Evolutionary conservation across 495 filamentous ascomycete species (phyloP), one percentile per base, ranked within the genome.

Genomic region (Apiosordaria backusii): DNA sequence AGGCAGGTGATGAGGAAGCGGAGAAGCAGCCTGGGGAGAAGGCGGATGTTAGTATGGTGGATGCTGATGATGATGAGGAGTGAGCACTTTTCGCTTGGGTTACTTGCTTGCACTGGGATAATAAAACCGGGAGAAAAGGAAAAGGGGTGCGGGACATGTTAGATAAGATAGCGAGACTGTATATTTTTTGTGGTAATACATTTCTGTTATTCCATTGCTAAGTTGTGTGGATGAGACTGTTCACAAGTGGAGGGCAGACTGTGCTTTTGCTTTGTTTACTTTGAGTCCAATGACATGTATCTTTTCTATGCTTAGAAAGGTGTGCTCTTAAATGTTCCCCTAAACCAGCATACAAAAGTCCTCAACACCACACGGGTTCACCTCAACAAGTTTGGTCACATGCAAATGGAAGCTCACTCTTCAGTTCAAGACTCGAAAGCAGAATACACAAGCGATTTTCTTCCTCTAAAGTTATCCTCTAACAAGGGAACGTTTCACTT

Each of bases 41-140:
- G 67, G 70, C 19, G 7, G 69, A 75, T 65, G 75, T 75, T 9
- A 77, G 70, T 60, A 80, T 80, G 76, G 74, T 65, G 22, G 79
- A 80, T 63, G 75, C 70, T 19, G 72, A 74, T 19, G 73, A 79
- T 35, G 78, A 79, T 50, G 76, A 80, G 16, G 71, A 79, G 57
- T 77, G 68, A 65, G 35, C 35, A 45, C 16, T 2, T 45, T 45
- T 45, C 16, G 35, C 35, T 2, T 45, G 35, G 10, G 13, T 18
- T 13, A 45, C 16, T 45, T 45, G 35, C 35, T 45, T 45, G 35
- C 10, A 15, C 16, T 45, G 35, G 35, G 35, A 45, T 45, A 13
- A 15, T 45, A 45, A 45, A 45, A 45, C 16, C 35, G 16, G 0
- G 35, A 45, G 35, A 45, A 45, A 45, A 13, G 29, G 29, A 35